Conservation (phyloP, 148 eudicot genomes). For the Vaccinium darrowii region DNA sequence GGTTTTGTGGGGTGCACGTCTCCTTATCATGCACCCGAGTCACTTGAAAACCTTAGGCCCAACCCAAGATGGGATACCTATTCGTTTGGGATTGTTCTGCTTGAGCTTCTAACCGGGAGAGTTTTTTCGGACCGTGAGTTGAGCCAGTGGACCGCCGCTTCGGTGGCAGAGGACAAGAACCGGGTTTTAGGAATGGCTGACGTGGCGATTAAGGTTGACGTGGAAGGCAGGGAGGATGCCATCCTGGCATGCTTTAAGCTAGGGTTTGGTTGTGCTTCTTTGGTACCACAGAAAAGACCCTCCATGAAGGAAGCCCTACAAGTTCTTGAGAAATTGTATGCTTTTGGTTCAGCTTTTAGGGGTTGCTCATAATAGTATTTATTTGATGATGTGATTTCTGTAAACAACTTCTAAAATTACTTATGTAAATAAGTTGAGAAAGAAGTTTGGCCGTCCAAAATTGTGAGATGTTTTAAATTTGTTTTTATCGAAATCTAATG, state of each 20-base stretch:
- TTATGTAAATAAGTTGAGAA: neutral
- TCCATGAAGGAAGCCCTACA: constrained; percentile 79
- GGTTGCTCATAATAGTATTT: neutral
- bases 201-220: constrained; percentile 64
- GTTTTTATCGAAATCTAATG: neutral
- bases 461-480: neutral
- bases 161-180: constrained; percentile 45
- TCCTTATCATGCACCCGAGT: constrained; percentile 88
- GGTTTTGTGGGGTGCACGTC: constrained; percentile 44
- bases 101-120: constrained; percentile 82
- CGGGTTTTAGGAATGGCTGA: constrained; percentile 78
- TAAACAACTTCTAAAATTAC: neutral
- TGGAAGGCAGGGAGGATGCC: constrained; percentile 66
- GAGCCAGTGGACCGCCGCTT: constrained; percentile 63
- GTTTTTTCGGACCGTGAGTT: constrained; percentile 67
- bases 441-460: neutral
- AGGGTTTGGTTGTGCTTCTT: constrained; percentile 84
- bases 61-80: constrained; percentile 91
- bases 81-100: constrained; percentile 79
- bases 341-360: constrained; percentile 8
- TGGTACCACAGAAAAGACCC: constrained; percentile 81
- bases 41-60: constrained; percentile 64
- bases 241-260: constrained; percentile 61
- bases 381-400: neutral
- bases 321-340: constrained; percentile 61